Percentiles rank a stretch among this genome's conserved stretches.
Conservation (phyloP, 352 stramenopile species). For the Phytophthora litchii region DNA sequence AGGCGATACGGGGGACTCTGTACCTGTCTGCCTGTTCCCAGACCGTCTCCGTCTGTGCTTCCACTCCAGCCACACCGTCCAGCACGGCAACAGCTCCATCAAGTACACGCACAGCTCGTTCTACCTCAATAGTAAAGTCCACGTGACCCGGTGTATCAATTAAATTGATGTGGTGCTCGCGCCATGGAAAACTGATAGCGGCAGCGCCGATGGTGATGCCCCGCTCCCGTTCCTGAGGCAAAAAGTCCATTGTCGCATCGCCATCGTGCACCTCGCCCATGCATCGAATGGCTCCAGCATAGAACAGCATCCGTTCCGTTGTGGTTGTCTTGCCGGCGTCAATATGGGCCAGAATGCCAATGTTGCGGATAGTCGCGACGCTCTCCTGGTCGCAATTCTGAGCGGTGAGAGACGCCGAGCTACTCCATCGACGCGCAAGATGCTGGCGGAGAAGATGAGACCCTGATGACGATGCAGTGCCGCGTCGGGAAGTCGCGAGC, state of each 20-base stretch:
- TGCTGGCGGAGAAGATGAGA: conserved; percentile 1
- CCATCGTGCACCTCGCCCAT: conserved; percentile 84
- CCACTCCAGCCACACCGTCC: conserved; percentile 97
- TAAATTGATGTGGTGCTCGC: conserved; percentile 95
- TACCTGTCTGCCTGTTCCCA: conserved; percentile 84
- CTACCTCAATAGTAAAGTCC: conserved; percentile 99
- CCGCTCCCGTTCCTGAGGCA: conserved; percentile 95
- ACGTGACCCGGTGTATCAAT: conserved; percentile 98
- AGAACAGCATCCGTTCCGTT: conserved; percentile 99
- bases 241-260: conserved; percentile 85
- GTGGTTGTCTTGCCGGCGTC: conserved; percentile 99
- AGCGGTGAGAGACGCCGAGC: conserved; percentile 5
- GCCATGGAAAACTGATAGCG: conserved; percentile 96
- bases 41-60: conserved; percentile 89
- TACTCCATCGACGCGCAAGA: conserved; percentile 27
- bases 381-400: conserved; percentile 23
- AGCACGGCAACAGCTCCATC: conserved; percentile 97
- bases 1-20: conserved; percentile 92
- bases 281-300: conserved; percentile 83
- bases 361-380: conserved; percentile 90
- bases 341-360: conserved; percentile 99
- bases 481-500: conserved; percentile 9
- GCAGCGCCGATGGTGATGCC: conserved; percentile 98
- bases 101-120: conserved; percentile 96
- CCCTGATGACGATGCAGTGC: not conserved